These are phyloP conservation scores for Paramecium biaurelia DNA, from an alignment of 73 alveolate genomes.

Conservation along the genomic window DNA sequence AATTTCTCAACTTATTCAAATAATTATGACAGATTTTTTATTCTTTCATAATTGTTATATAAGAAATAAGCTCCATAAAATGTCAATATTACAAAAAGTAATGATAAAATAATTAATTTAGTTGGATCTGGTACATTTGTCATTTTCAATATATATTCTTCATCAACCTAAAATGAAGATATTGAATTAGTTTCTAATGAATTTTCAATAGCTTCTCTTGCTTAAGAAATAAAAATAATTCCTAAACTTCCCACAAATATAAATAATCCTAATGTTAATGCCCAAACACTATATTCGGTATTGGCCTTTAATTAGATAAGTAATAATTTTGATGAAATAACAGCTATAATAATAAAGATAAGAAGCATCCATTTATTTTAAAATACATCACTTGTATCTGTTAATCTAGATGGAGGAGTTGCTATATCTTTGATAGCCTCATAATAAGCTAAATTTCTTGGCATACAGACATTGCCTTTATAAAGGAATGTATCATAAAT, in stretches of 20 bases:
- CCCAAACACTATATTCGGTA: conserved; percentile 24
- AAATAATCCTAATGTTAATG: background rate
- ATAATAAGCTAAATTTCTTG: conserved; percentile 8
- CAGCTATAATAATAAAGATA: background rate
- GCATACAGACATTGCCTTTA: conserved; percentile 27
- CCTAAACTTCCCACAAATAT: background rate
- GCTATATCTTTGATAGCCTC: background rate
- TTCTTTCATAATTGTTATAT: background rate
- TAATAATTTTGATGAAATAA: background rate
- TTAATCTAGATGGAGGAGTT: background rate
- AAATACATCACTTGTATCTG: background rate
- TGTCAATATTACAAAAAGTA: background rate
- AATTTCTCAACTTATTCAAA: background rate
- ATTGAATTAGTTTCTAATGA: background rate
- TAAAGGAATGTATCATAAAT: conserved; percentile 16
- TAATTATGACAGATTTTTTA: background rate
- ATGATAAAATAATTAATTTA: background rate
- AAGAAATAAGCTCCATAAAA: conserved; percentile 38
- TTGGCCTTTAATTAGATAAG: background rate
- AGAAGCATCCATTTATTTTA: background rate
- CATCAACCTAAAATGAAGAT: background rate
- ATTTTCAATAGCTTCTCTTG: background rate
- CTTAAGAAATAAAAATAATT: background rate
- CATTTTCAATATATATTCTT: background rate
- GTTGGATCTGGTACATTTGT: background rate